Percentiles rank a stretch among this genome's conserved stretches.
phyloP scores from a whole-genome alignment of 2,329 filamentous ascomycete species.

The Colletotrichum truncatum region DNA sequence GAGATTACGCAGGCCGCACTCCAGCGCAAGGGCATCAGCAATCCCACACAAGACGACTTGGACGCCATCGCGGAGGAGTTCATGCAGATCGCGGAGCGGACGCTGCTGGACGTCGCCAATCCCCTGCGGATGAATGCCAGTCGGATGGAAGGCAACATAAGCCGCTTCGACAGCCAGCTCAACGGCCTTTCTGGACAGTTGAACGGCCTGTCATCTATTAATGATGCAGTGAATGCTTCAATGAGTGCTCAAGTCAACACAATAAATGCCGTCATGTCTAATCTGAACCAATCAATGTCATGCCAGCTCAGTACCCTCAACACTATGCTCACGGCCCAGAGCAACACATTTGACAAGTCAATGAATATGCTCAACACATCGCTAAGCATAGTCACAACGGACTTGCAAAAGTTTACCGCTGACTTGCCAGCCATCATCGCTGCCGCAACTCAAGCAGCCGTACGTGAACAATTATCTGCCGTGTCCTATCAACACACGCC shows the following conservation, averaged over 20 bases:
- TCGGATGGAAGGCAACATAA: neutral
- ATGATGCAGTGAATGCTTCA: neutral
- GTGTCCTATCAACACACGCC: rapidly evolving
- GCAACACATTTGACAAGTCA: neutral
- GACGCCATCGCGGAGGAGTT: conserved; percentile 29
- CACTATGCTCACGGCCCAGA: neutral
- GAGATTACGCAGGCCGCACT: conserved; percentile 27
- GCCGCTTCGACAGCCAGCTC: conserved; percentile 4
- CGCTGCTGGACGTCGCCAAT: conserved; percentile 27
- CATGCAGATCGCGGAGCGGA: conserved; percentile 28
- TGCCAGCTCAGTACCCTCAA: neutral
- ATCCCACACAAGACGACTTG: conserved; percentile 24
- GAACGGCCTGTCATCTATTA: neutral
- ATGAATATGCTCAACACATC: conserved; percentile 6
- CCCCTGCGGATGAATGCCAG: conserved; percentile 20
- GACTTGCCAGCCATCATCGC: neutral
- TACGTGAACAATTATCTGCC: neutral
- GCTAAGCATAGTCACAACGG: neutral
- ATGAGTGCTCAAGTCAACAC: neutral
- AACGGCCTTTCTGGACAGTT: neutral
- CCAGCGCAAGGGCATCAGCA: conserved; percentile 23
- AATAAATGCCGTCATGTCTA: neutral
- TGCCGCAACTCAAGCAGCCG: neutral
- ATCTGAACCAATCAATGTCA: neutral
- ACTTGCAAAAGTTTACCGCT: neutral